Evolutionary conservation across 306 rosid species (phyloP).

Genomic region (Biancaea sappan): DNA sequence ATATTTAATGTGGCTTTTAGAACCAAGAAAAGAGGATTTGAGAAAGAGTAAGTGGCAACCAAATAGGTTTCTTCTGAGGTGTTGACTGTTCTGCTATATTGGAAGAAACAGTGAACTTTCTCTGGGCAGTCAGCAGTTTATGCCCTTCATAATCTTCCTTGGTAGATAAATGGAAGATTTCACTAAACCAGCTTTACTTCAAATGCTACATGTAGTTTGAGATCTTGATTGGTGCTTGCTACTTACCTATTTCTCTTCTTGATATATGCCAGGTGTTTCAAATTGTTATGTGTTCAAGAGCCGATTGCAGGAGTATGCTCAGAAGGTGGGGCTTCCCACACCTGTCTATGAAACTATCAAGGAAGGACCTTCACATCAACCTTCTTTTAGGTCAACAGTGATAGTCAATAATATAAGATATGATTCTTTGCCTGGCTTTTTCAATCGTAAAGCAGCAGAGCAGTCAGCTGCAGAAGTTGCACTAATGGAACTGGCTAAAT

Average conservation of each 20-base stretch:
- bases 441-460: slow-evolving; percentile 87
- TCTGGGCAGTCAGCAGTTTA: not conserved
- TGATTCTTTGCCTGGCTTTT: slow-evolving; percentile 76
- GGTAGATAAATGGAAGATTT: not conserved
- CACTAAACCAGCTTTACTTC: not conserved
- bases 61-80: slow-evolving; percentile 12
- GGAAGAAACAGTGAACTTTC: not conserved
- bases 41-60: not conserved
- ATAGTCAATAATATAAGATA: slow-evolving; percentile 61
- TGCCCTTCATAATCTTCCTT: not conserved
- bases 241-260: slow-evolving; percentile 1
- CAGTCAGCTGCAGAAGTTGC: slow-evolving; percentile 99
- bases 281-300: slow-evolving; percentile 94
- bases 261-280: slow-evolving; percentile 63
- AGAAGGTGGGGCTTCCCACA: slow-evolving; percentile 71
- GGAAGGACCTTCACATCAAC: slow-evolving; percentile 96
- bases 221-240: slow-evolving; percentile 8
- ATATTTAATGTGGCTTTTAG: not conserved
- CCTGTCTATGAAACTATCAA: slow-evolving; percentile 91
- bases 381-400: slow-evolving; percentile 78
- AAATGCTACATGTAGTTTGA: not conserved
- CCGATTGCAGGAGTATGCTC: slow-evolving; percentile 91
- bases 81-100: not conserved
- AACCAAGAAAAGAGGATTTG: not conserved
- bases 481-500: slow-evolving; percentile 67